Evolutionary conservation across 2,329 filamentous ascomycete genomes (phyloP), one percentile per base, ranked within the genome.

Genomic region (Paecilomyces sp.): DNA sequence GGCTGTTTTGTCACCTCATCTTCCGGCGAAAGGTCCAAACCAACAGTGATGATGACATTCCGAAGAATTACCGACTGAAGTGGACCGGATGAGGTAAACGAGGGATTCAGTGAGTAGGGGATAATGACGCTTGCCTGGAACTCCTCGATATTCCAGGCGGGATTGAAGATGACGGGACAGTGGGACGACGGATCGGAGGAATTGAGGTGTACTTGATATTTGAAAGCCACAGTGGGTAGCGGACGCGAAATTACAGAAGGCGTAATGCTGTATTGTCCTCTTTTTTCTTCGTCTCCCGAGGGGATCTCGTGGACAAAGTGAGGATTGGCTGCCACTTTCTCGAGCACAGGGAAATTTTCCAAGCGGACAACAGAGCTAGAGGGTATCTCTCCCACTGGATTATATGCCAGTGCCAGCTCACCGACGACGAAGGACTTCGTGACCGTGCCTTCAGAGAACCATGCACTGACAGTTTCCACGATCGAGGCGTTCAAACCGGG

Each of bases 241-340:
- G 90, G 88, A 67, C 88, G 86, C 62, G 81, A 77, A 64, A 97
- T 83, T 70, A 88, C 86, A 13, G 86, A 81, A 6, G 94, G 77
- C 62, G 92, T 85, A 33, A 99, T 79, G 0, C 80, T 84, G 76
- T 95, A 99, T 70, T 93, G 88, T 60, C 95, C 92, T 3, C 88
- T 83, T 60, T 84, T 86, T 33, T 79, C 76, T 9, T 88, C 85
- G 0, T 65, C 64, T 3, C 67, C 69, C 41, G 62, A 62, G 1
- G 81, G 70, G 0, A 83, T 80, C 65, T 91, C 88, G 33, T 87
- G 85, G 57, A 97, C 87, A 75, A 97, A 96, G 60, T 92, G 90
- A 52, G 91, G 91, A 72, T 99, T 99, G 1, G 92, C 92, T 0
- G 92, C 92, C 59, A 99, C 92, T 68, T 91, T 92, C 68, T 97